Percentiles rank a stretch among this genome's conserved stretches.
Evolutionary conservation across 495 filamentous ascomycete species (phyloP).

Genomic region (Penicillium paradoxum): DNA sequence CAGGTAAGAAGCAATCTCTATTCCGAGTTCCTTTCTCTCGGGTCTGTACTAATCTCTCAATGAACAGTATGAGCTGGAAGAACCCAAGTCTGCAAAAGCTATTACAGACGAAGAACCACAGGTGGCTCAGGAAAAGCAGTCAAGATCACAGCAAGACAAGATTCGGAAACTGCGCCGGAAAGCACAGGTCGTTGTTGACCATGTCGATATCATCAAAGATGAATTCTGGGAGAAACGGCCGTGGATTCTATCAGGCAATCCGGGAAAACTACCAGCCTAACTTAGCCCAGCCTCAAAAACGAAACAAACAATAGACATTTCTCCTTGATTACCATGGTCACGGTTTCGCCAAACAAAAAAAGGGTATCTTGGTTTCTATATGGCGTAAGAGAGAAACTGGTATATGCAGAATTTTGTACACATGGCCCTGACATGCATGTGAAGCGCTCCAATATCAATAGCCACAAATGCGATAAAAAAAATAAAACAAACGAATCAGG

Average conservation of each 20-base stretch:
- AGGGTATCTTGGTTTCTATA: slow-evolving; percentile 37
- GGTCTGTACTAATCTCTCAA: slow-evolving; percentile 8
- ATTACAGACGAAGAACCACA: slow-evolving; percentile 6
- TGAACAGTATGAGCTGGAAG: slow-evolving; percentile 38
- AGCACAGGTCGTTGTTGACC: slow-evolving; percentile 71
- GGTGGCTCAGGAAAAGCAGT: slow-evolving; percentile 38
- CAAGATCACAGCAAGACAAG: slow-evolving; percentile 73
- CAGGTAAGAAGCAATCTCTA: slow-evolving; percentile 52
- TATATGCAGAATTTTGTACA: slow-evolving; percentile 11
- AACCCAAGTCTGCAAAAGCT: slow-evolving; percentile 18
- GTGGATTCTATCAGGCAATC: slow-evolving; percentile 76
- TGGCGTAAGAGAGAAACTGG: slow-evolving; percentile 16
- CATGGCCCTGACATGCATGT: slow-evolving; percentile 4
- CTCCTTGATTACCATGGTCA: slow-evolving; percentile 4
- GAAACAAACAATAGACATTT: background rate
- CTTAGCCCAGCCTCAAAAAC: background rate
- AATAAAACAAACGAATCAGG: slow-evolving; percentile 9
- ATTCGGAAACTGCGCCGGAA: slow-evolving; percentile 69
- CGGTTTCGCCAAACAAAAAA: slow-evolving; percentile 18
- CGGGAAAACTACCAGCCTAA: slow-evolving; percentile 60
- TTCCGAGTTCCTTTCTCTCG: background rate
- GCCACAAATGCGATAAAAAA: background rate
- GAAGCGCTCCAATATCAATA: background rate
- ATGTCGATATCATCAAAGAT: slow-evolving; percentile 90
- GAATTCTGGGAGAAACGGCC: slow-evolving; percentile 85